phyloP scores from a whole-genome alignment of 177 flowering plant species.

The Vitis hybrid region DNA sequence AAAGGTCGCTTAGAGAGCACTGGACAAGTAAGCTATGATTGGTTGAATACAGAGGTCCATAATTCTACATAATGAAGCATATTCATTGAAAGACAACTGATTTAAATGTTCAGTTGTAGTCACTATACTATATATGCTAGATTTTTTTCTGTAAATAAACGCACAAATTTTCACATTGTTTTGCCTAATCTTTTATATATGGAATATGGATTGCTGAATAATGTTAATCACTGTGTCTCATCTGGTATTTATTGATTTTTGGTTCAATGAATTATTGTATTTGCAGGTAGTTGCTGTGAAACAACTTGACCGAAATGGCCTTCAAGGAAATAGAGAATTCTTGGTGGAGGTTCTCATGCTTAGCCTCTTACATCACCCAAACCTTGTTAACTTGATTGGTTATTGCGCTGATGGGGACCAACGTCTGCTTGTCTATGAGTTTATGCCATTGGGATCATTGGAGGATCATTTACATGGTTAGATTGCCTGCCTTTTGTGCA shows the following conservation, averaged over 20 bases:
- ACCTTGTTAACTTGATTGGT: constrained; percentile 87
- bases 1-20: constrained; percentile 84
- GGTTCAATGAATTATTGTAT: constrained; percentile 2
- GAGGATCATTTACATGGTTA: constrained; percentile 92
- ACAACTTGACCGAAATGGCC: constrained; percentile 86
- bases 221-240: neutral
- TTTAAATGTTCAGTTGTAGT: neutral
- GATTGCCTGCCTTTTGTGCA: constrained; percentile 15
- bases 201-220: neutral
- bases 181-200: too few relatives aligned
- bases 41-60: neutral
- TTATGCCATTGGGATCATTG: constrained; percentile 86
- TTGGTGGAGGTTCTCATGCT: constrained; percentile 96
- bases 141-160: neutral
- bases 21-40: constrained; percentile 55
- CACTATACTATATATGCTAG: neutral
- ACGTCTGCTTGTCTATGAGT: constrained; percentile 91
- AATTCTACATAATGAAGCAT: neutral
- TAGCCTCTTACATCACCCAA: constrained; percentile 82
- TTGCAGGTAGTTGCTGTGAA: constrained; percentile 88
- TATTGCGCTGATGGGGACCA: constrained; percentile 96
- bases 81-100: neutral
- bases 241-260: neutral
- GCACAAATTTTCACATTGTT: too few relatives aligned
- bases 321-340: constrained; percentile 91